Base-by-base conservation (phyloP, 2,329 filamentous ascomycete species). In the Colletotrichum aenigma region DNA sequence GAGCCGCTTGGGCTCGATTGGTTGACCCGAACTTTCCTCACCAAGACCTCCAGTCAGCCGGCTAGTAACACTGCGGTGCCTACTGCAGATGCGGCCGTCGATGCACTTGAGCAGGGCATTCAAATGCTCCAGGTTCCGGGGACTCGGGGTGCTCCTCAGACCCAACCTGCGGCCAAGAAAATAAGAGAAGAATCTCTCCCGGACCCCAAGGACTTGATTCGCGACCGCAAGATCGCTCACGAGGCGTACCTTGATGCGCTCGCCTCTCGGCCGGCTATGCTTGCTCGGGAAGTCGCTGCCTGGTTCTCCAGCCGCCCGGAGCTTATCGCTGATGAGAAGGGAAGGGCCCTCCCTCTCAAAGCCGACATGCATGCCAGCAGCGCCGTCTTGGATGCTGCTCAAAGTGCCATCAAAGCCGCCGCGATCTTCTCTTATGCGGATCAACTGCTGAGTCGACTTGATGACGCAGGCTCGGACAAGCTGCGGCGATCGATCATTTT, bases 281-380 rank as follows among this genome's bases (percentile, higher is more conserved):
- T 87, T 1, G 74, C 80, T 5, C 67, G 83, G 13, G 78, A 79
- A 1, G 84, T 87, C 76, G 85, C 85, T 34, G 48, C 77, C 8
- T 82, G 79, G 71, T 87, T 87, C 78, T 86, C 82, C 71, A 87
- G 81, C 69, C 81, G 82, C 3, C 84, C 85, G 1, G 86, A 88
- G 74, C 81, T 88, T 5, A 72, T 89, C 1, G 75, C 81, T 0
- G 88, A 90, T 66, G 86, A 89, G 55, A 86, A 84, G 66, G 88
- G 88, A 3, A 83, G 85, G 2, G 74, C 61, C 1, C 61, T 87
- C 3, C 84, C 85, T 1, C 79, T 82, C 2, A 72, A 82, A n/a
- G 85, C 83, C 0, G 86, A 89, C 66, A 85, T 81, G 24, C 84
- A 86, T 74, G 85, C 88, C 71, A 87, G 84, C 68, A 79, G 77